Conservation (phyloP, 768 basidiomycete genomes). For the Hydnum rufescens region DNA sequence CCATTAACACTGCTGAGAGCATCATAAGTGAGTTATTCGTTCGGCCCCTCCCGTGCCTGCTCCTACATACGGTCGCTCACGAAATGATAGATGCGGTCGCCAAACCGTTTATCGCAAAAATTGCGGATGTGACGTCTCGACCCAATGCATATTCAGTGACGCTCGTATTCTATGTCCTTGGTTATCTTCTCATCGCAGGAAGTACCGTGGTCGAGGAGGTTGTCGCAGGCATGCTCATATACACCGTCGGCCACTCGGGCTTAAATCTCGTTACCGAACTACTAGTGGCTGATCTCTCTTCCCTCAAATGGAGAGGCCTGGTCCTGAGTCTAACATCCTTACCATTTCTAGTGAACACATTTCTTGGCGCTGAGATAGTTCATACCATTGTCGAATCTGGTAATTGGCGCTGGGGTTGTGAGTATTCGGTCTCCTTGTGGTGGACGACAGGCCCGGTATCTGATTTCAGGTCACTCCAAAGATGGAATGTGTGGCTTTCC, state of each 20-base stretch:
- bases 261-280: constrained; percentile 44
- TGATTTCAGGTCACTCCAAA: no score
- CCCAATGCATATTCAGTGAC: constrained; percentile 33
- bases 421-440: constrained; percentile 14
- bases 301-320: constrained; percentile 35
- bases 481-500: no score
- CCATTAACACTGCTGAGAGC: constrained; percentile 33
- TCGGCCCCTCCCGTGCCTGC: constrained; percentile 6
- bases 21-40: constrained; percentile 29
- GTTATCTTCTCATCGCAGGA: constrained; percentile 35
- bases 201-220: constrained; percentile 26
- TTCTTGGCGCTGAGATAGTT: constrained; percentile 45
- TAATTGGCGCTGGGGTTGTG: constrained; percentile 55
- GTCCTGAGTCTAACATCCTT: constrained; percentile 27
- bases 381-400: constrained; percentile 23
- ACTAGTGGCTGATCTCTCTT: constrained; percentile 42
- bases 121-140: constrained; percentile 51
- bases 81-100: constrained; percentile 24
- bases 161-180: constrained; percentile 19
- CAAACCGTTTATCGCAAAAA: constrained; percentile 55
- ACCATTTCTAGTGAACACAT: constrained; percentile 43
- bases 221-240: constrained; percentile 36
- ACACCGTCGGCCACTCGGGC: constrained; percentile 27
- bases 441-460: constrained; percentile 1
- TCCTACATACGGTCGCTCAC: constrained; percentile 4